Conservation (phyloP, 2,329 filamentous ascomycete species). For the Alternaria solani region DNA sequence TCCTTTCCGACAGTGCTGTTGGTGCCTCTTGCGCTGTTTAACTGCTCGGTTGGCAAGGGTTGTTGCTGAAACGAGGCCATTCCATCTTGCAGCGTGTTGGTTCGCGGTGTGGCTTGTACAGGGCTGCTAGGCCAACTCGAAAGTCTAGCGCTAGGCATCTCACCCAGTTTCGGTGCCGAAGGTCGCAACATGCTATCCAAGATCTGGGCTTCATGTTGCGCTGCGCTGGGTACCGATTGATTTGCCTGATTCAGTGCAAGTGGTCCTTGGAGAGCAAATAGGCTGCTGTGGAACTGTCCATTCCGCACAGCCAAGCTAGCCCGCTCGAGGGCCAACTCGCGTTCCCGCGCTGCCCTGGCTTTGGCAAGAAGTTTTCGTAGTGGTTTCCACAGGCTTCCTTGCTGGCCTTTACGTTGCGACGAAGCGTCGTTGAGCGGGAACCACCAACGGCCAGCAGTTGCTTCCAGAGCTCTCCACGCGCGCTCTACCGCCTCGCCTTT, state of each 20-base stretch:
- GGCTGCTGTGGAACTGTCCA: slow-evolving; percentile 28
- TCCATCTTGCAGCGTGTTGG: not conserved
- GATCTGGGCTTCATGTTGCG: slow-evolving; percentile 33
- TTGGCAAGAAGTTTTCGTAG: slow-evolving; percentile 67
- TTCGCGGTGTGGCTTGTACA: not conserved
- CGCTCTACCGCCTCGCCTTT: slow-evolving; percentile 66
- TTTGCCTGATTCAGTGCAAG: slow-evolving; percentile 21
- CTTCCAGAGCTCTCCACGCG: slow-evolving; percentile 67
- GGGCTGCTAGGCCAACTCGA: slow-evolving; percentile 36
- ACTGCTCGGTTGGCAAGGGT: slow-evolving; percentile 1
- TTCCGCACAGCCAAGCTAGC: slow-evolving; percentile 39
- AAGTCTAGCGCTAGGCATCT: slow-evolving; percentile 25
- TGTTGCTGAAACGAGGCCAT: slow-evolving; percentile 4
- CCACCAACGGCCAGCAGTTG: slow-evolving; percentile 55
- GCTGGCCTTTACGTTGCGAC: slow-evolving; percentile 38
- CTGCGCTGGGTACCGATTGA: slow-evolving; percentile 8
- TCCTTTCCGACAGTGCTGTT: slow-evolving; percentile 18
- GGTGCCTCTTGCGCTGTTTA: not conserved
- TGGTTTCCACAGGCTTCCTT: slow-evolving; percentile 69
- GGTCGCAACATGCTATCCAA: slow-evolving; percentile 44
- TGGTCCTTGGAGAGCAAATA: slow-evolving; percentile 3
- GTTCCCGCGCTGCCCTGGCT: slow-evolving; percentile 62
- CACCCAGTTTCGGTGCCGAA: slow-evolving; percentile 37
- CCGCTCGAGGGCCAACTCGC: slow-evolving; percentile 56
- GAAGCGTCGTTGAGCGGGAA: slow-evolving; percentile 37